Base-by-base conservation (phyloP, 1,139 yeast genomes). In the Hansenula lynferdii region DNA sequence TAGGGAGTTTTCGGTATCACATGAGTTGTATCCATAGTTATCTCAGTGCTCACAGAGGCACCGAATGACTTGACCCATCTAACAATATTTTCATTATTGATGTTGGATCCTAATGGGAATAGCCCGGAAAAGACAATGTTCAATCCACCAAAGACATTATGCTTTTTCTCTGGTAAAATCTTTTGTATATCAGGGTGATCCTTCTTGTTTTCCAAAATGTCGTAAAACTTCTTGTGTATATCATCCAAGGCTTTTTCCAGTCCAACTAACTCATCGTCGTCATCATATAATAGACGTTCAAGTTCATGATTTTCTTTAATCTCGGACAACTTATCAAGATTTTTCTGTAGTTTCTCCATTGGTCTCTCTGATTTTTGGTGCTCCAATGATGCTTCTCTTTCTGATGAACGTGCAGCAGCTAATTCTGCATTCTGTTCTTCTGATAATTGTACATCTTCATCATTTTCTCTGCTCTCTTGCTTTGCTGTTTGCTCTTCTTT, bases 61-160 rank as follows among this genome's bases (percentile, higher is more conserved):
- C 98, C 98, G 69, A 92, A 92, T 43, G 90, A 86, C 41, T 77
- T 75, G 15, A 92, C 85, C 97, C 97, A 90, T 21, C 82, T 78
- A 2, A 90, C 97, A 36, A 92, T 85, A 57, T 87, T 96, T 16
- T 86, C 85, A 35, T 72, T 64, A 39, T 83, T 81, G 16, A 85
- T 64, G 42, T 79, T 75, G 7, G 81, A 71, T 1, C 94, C 94
- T 15, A 85, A 58, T 1, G 97, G 97, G 17, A 92, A 74, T 14
- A 90, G 71, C 0, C 97, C 97, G 1, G 96, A 84, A 53, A 92
- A 84, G 21, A 92, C 69, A 41, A 92, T 76, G 1, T 79, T 77
- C 34, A 82, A 74, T 3, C 83, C 92, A 29, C 72, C 64, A 45
- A 92, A 77, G 3, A 87, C 89, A 41, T 67, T 57, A 15, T 67